phyloP scores from a whole-genome alignment of 495 filamentous ascomycete species.

The Viridothelium virens region DNA sequence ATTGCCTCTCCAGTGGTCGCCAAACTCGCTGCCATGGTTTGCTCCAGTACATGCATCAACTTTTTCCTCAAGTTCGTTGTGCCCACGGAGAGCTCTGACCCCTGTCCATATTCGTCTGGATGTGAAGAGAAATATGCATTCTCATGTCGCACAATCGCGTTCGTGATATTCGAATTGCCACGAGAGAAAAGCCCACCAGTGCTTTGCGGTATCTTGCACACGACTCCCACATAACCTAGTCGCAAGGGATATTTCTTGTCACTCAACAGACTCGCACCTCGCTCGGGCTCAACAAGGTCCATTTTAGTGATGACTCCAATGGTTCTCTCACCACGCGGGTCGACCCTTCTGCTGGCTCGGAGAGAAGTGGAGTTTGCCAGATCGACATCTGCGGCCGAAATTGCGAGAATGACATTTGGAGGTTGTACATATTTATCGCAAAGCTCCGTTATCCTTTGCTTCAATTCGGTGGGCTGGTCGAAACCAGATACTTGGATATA shows the following conservation, averaged over 20 bases:
- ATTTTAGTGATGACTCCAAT: constrained; percentile 99
- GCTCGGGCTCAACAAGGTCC: constrained; percentile 83
- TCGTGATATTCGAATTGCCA: constrained; percentile 72
- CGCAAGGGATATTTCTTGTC: constrained; percentile 92
- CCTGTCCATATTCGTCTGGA: constrained; percentile 66
- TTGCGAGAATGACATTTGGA: constrained; percentile 93
- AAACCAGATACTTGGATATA: constrained; percentile 92
- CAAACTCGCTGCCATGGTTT: constrained; percentile 89
- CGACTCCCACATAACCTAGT: constrained; percentile 94
- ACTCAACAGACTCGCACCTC: constrained; percentile 66
- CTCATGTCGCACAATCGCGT: constrained; percentile 80
- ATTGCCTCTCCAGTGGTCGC: constrained; percentile 84
- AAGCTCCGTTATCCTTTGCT: constrained; percentile 90
- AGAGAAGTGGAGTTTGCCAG: constrained; percentile 92
- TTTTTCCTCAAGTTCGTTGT: constrained; percentile 85
- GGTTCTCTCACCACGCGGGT: constrained; percentile 89
- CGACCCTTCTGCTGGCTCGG: constrained; percentile 80
- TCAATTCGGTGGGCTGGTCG: constrained; percentile 85
- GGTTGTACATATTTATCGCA: constrained; percentile 98
- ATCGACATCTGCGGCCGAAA: constrained; percentile 96
- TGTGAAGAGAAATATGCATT: constrained; percentile 79
- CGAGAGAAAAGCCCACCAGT: constrained; percentile 70
- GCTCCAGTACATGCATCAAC: constrained; percentile 92
- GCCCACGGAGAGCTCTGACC: constrained; percentile 65
- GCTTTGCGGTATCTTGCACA: constrained; percentile 69